Evolutionary conservation across 768 basidiomycete species (phyloP), one percentile per base, ranked within the genome.

Genomic region (Suillus occidentalis): DNA sequence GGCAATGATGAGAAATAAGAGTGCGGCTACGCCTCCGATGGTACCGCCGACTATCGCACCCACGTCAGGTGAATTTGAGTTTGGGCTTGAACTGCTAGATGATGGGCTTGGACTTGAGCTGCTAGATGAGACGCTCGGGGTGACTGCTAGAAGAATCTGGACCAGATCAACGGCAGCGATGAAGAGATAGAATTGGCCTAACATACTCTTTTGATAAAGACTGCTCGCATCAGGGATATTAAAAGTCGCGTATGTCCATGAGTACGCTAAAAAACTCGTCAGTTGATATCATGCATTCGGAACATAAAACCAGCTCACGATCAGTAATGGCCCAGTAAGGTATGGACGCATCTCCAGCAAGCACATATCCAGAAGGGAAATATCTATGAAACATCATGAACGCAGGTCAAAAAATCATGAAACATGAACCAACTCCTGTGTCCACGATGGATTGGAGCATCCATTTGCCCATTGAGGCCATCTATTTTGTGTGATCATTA

Each of bases 321-420:
- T 85, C 43, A n/a, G 49, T 72, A 2, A 63, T 71, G 14, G 86
- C 84, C 80, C 84, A 87, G 60, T 66, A 76, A 28, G 86, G 86
- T 56, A 87, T 81, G 0, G 74, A 73, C 16, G 71, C 70, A 31
- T 70, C 73, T 9, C 66, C 56, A 2, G 75, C 70, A 8, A 83
- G 69, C 4, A 72, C 65, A 37, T 78, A 70, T 34, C 76, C 73
- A 3, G 72, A 61, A n/a, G 85, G 85, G 65, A 82, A 87, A 53
- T 76, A 77, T 18, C 69, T 68, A 39, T 9, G 14, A 61, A 62
- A 52, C 18, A 52, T 22, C 49, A 6, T 63, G 28, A 60, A 20
- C 39, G 12, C 31, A 34, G 34, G 16, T 37, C 34, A 28, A 28
- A 8, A 16, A 9, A 10, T 12, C 37, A 28, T 55, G 49, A 39